phyloP scores from a whole-genome alignment of 768 basidiomycete species.

The Guyanaporus albipodus region DNA sequence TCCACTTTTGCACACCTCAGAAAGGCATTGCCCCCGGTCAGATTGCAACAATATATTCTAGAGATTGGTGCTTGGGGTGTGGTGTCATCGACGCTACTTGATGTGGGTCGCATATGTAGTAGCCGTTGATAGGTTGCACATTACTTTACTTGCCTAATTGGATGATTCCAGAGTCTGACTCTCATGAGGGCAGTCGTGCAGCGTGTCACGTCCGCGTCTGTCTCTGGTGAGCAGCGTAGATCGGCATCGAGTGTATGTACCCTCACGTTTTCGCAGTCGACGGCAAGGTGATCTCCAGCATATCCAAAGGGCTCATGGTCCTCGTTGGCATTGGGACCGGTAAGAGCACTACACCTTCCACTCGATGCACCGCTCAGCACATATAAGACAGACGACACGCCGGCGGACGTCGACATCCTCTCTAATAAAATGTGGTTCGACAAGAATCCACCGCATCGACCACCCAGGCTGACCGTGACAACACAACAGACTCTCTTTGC shows the following conservation, averaged over 20 bases:
- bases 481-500: conserved; percentile 56
- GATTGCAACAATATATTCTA: conserved; percentile 68
- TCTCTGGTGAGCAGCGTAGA: conserved; percentile 51
- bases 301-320: conserved; percentile 83
- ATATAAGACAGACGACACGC: conserved; percentile 65
- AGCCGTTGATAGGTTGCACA: too few species aligned
- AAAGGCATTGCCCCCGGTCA: conserved; percentile 78
- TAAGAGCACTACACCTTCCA: conserved; percentile 26
- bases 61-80: conserved; percentile 79
- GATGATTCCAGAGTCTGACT: neutral
- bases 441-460: neutral
- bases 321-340: conserved; percentile 86
- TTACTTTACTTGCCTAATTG: neutral
- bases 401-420: conserved; percentile 64
- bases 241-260: neutral
- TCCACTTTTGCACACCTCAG: conserved; percentile 57
- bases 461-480: conserved; percentile 3
- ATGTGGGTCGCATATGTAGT: too few species aligned
- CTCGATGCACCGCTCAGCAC: conserved; percentile 2
- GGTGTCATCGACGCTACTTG: conserved; percentile 67
- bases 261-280: conserved; percentile 56
- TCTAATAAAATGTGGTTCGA: conserved; percentile 76
- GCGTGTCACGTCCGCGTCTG: conserved; percentile 80
- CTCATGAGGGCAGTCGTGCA: conserved; percentile 85
- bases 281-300: conserved; percentile 71